phyloP scores from a whole-genome alignment of 306 rosid species.

The Begonia fuchsioides region DNA sequence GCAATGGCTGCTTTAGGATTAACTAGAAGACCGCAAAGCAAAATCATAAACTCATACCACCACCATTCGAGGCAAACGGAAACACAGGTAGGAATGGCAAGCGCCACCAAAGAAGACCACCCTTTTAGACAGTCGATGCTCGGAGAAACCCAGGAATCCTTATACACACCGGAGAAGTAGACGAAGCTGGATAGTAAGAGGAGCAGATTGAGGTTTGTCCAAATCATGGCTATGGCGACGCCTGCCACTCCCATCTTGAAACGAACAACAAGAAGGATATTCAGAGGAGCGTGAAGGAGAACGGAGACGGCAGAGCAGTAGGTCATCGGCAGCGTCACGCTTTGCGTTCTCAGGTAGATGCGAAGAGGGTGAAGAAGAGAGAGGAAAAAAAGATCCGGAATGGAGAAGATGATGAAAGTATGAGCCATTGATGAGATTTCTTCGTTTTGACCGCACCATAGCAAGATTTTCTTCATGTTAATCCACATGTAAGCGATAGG shows the following conservation, averaged over 20 bases:
- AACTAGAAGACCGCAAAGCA: slow-evolving; percentile 59
- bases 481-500: slow-evolving; percentile 77
- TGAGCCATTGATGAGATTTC: slow-evolving; percentile 67
- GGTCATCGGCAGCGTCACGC: slow-evolving; percentile 61
- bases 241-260: slow-evolving; percentile 70
- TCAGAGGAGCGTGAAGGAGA: slow-evolving; percentile 67
- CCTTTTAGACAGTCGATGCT: slow-evolving; percentile 59
- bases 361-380: slow-evolving; percentile 84
- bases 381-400: slow-evolving; percentile 77
- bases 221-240: slow-evolving; percentile 76
- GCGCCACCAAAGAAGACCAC: slow-evolving; percentile 58
- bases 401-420: slow-evolving; percentile 57
- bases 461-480: slow-evolving; percentile 58
- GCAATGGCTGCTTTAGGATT: slow-evolving; percentile 79
- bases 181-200: slow-evolving; percentile 43
- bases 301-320: slow-evolving; percentile 71
- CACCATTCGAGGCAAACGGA: slow-evolving; percentile 98
- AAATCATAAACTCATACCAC: slow-evolving; percentile 96
- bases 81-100: slow-evolving; percentile 67
- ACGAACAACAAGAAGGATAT: slow-evolving; percentile 48
- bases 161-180: slow-evolving; percentile 54
- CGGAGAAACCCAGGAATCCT: slow-evolving; percentile 76
- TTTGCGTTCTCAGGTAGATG: slow-evolving; percentile 65
- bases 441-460: slow-evolving; percentile 72
- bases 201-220: slow-evolving; percentile 54